Base-by-base conservation (phyloP, 2,329 filamentous ascomycete species). In the Colletotrichum destructivum region DNA sequence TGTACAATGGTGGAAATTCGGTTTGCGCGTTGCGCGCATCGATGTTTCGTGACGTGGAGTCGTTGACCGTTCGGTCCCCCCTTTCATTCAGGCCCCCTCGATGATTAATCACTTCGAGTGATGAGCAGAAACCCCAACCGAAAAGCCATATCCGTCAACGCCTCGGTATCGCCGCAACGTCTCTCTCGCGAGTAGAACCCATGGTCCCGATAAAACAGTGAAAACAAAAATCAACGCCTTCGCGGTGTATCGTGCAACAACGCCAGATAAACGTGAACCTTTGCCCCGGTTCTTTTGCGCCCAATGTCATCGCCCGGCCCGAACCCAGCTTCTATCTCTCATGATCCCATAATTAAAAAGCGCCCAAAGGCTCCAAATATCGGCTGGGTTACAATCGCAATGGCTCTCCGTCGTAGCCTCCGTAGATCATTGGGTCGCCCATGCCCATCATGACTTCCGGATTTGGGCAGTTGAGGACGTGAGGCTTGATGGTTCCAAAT, bases 341-440 rank as follows among this genome's bases (percentile, higher is more conserved):
- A 23, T 71, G 38, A 59, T 21, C 49, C 51, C 69, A 21, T 71
- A 16, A 54, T 59, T 21, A 31, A 51, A 35, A 63, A 63, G 35
- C 31, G 46, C 51, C 52, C 38, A 31, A 47, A 55, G 57, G 11
- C 57, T 3, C 5, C 15, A 46, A 5, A 21, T 6, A 15, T 26
- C 60, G 35, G 6, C 31, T 31, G 21, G 67, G 12, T 81, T 75
- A 86, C 56, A 86, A 77, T 72, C 83, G 78, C 77, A 86, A 79
- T 23, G 78, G 73, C 60, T 87, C 85, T 68, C 80, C 81, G 69
- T 88, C 86, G 76, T 85, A 88, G 55, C 86, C 85, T 3, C 84
- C 82, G 75, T 86, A 90, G 67, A 90, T 89, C 88, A 89, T 89
- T 1, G 88, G 88, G 72, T 90, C 88, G 21, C 84, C 85, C 76